Conservation (phyloP, 2,329 filamentous ascomycete genomes). For the Sclerotinia trifoliorum region DNA sequence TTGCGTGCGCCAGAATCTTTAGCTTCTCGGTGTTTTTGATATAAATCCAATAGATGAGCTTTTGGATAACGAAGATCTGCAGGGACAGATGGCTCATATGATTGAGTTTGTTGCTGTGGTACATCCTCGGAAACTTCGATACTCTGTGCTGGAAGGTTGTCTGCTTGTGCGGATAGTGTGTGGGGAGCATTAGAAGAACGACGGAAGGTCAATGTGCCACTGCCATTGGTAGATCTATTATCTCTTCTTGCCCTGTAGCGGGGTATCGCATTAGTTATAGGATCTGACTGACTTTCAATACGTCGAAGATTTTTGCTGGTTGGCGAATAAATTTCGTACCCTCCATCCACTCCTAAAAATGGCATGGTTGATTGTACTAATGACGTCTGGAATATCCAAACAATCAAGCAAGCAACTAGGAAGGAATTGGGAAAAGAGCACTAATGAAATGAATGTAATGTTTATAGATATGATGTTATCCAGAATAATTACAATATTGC, state of each 20-base stretch:
- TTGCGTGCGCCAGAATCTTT: slow-evolving; percentile 48
- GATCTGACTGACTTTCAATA: background rate
- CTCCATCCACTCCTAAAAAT: background rate
- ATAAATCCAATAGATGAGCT: slow-evolving; percentile 70
- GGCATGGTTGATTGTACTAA: background rate
- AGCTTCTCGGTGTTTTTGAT: slow-evolving; percentile 51
- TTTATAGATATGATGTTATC: background rate
- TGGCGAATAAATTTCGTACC: background rate
- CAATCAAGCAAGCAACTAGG: background rate
- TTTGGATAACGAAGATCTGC: slow-evolving; percentile 41
- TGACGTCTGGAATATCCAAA: slow-evolving; percentile 6
- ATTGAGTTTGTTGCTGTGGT: slow-evolving; percentile 42
- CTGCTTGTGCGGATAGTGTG: slow-evolving; percentile 37
- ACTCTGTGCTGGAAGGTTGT: slow-evolving; percentile 29
- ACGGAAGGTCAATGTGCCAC: slow-evolving; percentile 58
- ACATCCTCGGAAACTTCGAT: slow-evolving; percentile 32
- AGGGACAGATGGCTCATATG: slow-evolving; percentile 42
- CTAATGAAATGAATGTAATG: background rate
- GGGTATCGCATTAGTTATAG: slow-evolving; percentile 1
- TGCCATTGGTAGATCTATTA: slow-evolving; percentile 53
- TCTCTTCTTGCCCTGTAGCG: slow-evolving; percentile 55
- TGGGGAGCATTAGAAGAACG: slow-evolving; percentile 59
- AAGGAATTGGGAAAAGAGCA: background rate
- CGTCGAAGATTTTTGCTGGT: background rate
- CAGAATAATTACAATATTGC: background rate